A percentile compares a stretch with the other conserved stretches of the same genome.
These are phyloP conservation scores for Verticillium zaregamsianum DNA, from an alignment of 2,329 filamentous ascomycete genomes.

Conservation along the genomic window DNA sequence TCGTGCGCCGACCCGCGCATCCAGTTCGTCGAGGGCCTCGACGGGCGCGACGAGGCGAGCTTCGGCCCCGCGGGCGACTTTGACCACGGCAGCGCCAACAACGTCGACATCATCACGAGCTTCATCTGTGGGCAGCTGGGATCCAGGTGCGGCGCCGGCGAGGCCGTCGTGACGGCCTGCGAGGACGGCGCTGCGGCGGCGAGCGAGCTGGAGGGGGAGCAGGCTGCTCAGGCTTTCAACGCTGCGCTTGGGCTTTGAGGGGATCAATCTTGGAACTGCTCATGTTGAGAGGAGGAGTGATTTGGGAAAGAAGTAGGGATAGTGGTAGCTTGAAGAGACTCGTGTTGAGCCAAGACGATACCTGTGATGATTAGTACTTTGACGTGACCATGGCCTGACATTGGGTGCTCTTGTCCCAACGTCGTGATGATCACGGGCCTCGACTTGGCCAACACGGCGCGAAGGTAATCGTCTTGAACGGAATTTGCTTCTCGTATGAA, in stretches of 20 bases:
- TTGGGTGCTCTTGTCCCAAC: neutral
- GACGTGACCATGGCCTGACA: neutral
- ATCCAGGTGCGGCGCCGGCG: constrained; percentile 18
- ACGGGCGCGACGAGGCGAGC: constrained; percentile 40
- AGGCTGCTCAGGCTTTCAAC: constrained; percentile 21
- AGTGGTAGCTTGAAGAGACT: neutral
- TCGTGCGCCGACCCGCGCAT: constrained; percentile 44
- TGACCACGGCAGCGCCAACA: constrained; percentile 44
- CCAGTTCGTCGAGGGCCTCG: constrained; percentile 42
- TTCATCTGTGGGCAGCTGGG: constrained; percentile 42
- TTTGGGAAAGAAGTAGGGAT: neutral
- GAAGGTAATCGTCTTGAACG: neutral
- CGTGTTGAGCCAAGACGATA: neutral
- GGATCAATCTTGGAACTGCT: neutral
- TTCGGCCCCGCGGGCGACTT: constrained; percentile 40
- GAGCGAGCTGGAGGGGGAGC: constrained; percentile 16
- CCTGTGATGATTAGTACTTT: neutral
- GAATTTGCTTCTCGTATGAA: neutral
- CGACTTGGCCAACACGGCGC: no score
- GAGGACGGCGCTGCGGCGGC: constrained; percentile 13
- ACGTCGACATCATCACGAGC: constrained; percentile 33
- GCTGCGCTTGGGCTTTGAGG: constrained; percentile 8
- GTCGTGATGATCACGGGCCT: no score
- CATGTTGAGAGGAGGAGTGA: neutral
- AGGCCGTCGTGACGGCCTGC: constrained; percentile 14